phyloP scores from a whole-genome alignment of 768 basidiomycete genomes.

The Gloeophyllum trabeum region DNA sequence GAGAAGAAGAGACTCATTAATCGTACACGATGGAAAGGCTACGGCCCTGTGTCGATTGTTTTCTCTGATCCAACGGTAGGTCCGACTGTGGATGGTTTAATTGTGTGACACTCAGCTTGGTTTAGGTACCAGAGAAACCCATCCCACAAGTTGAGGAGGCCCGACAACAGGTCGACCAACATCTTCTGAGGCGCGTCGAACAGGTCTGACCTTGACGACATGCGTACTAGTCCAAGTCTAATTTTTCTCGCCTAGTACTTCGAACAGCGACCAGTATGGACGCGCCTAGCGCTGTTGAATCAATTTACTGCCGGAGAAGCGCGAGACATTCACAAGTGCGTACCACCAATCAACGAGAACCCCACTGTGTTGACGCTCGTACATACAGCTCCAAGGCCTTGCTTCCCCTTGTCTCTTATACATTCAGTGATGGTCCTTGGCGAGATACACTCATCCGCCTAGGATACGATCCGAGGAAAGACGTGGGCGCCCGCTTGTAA shows the following conservation, averaged over 20 bases:
- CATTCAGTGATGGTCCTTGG: constrained; percentile 92
- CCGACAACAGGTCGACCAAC: constrained; percentile 39
- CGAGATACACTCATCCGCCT: constrained; percentile 80
- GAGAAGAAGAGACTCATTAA: constrained; percentile 81
- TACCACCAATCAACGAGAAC: background rate
- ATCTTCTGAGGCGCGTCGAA: constrained; percentile 40
- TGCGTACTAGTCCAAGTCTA: background rate
- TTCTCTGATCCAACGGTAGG: constrained; percentile 50
- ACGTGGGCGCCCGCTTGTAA: constrained; percentile 66
- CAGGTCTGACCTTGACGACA: constrained; percentile 25
- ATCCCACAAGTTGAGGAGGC: constrained; percentile 52
- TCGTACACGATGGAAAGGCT: constrained; percentile 77
- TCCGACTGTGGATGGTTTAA: background rate
- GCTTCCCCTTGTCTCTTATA: constrained; percentile 74
- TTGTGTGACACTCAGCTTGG: constrained; percentile 2
- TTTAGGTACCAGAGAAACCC: constrained; percentile 55
- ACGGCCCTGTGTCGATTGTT: constrained; percentile 60
- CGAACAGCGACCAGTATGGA: constrained; percentile 76
- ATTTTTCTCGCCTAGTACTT: constrained; percentile 40
- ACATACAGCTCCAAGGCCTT: constrained; percentile 62
- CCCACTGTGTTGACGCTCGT: background rate
- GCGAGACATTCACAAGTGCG: constrained; percentile 69
- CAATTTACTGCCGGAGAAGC: constrained; percentile 62
- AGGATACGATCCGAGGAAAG: constrained; percentile 81
- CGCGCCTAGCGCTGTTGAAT: constrained; percentile 74